Evolutionary conservation across 805 yeast genomes (phyloP).

Genomic region (Huiozyma naganishii): DNA sequence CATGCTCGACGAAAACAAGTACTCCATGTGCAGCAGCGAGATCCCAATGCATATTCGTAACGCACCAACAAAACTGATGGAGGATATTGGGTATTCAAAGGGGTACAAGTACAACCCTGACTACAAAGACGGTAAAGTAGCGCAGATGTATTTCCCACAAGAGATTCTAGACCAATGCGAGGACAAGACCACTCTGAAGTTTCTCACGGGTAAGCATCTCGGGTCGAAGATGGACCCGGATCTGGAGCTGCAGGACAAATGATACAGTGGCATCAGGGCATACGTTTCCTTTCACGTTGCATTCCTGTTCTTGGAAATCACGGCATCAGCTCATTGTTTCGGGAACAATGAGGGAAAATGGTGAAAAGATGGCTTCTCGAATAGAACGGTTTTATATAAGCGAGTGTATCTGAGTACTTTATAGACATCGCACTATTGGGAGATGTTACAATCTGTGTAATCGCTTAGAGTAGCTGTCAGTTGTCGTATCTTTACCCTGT

Average conservation of each 20-base stretch:
- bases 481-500: too few relatives aligned
- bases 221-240: conserved; percentile 40
- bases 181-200: conserved; percentile 29
- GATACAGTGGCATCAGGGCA: not conserved
- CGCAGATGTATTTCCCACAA: conserved; percentile 68
- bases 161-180: conserved; percentile 30
- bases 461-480: too few relatives aligned
- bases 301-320: not conserved
- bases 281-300: too few relatives aligned
- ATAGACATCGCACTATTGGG: too few relatives aligned
- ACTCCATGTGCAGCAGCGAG: conserved; percentile 37
- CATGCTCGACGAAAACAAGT: conserved; percentile 43
- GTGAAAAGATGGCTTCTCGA: too few relatives aligned
- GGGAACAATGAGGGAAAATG: not conserved
- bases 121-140: conserved; percentile 57
- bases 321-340: not conserved
- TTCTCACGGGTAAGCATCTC: conserved; percentile 44
- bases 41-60: conserved; percentile 76
- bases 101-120: conserved; percentile 86
- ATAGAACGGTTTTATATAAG: too few relatives aligned
- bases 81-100: conserved; percentile 73
- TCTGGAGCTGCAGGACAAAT: conserved; percentile 7
- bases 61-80: conserved; percentile 90
- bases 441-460: too few relatives aligned
- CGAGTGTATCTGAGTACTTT: too few relatives aligned